Conservation (phyloP, 805 yeast genomes). For the Lachancea lanzarotensis region DNA sequence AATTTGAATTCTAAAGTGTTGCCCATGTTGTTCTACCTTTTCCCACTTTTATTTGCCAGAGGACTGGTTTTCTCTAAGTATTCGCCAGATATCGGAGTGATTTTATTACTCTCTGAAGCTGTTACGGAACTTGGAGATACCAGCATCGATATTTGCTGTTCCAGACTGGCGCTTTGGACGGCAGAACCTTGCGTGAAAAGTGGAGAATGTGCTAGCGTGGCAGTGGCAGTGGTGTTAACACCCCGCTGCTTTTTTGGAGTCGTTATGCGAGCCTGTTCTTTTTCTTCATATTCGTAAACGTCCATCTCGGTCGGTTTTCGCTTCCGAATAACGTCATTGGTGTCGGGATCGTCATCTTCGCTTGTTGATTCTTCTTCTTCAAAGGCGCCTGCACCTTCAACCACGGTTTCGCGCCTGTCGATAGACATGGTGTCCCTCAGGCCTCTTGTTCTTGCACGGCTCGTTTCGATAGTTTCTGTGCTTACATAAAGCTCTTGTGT, state of each 20-base stretch:
- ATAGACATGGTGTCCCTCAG: neutral
- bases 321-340: constrained; percentile 16
- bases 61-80: constrained; percentile 6
- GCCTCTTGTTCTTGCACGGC: neutral
- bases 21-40: neutral
- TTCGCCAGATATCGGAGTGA: constrained; percentile 2
- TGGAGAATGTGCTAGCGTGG: constrained; percentile 5
- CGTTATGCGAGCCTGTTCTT: neutral
- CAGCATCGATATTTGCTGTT: constrained; percentile 13
- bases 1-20: neutral
- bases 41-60: neutral
- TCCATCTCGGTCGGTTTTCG: constrained; percentile 28
- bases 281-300: constrained; percentile 20
- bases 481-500: no score
- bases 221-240: neutral
- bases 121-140: constrained; percentile 10
- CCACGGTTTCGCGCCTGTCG: neutral
- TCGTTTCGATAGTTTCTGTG: neutral
- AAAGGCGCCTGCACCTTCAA: constrained; percentile 5
- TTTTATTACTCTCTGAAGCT: neutral
- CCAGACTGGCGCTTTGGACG: constrained; percentile 8
- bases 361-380: constrained; percentile 5
- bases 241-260: constrained; percentile 5
- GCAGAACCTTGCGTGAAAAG: constrained; percentile 2
- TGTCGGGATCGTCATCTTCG: constrained; percentile 6